Percentiles rank a stretch among this genome's conserved stretches.
These are phyloP conservation scores for Populus deltoides DNA, from an alignment of 345 rosid genomes.

Conservation along the genomic window DNA sequence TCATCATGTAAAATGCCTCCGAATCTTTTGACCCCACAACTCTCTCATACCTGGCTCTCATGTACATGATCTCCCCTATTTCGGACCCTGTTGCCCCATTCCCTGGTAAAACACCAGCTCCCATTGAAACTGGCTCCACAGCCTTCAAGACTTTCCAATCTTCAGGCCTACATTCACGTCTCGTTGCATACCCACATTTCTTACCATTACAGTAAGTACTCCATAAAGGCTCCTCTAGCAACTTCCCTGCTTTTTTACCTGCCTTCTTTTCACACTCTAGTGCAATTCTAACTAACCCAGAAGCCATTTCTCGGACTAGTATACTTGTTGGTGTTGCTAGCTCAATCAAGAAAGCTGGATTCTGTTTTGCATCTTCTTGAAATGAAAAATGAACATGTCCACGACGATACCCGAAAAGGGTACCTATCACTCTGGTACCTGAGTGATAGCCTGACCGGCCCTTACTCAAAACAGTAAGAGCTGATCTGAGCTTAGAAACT, in stretches of 20 bases:
- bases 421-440: slow-evolving; percentile 61
- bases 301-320: slow-evolving; percentile 87
- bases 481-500: slow-evolving; percentile 59
- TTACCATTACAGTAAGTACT: slow-evolving; percentile 83
- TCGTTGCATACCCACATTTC: slow-evolving; percentile 77
- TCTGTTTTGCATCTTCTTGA: slow-evolving; percentile 60
- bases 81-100: slow-evolving; percentile 40
- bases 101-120: slow-evolving; percentile 90
- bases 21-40: slow-evolving; percentile 89
- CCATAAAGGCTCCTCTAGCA: slow-evolving; percentile 72
- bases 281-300: slow-evolving; percentile 83
- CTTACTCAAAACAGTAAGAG: slow-evolving; percentile 41
- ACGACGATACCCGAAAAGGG: slow-evolving; percentile 82
- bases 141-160: slow-evolving; percentile 70
- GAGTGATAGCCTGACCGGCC: slow-evolving; percentile 30
- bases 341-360: slow-evolving; percentile 70
- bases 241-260: slow-evolving; percentile 42
- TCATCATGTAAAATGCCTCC: slow-evolving; percentile 94
- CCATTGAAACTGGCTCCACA: slow-evolving; percentile 84
- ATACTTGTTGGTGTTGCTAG: slow-evolving; percentile 78
- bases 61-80: slow-evolving; percentile 85
- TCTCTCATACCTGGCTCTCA: slow-evolving; percentile 93
- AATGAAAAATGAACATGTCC: slow-evolving; percentile 86
- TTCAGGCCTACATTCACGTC: slow-evolving; percentile 57
- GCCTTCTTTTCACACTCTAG: slow-evolving; percentile 62